Base-by-base conservation (phyloP, 805 yeast species). In the Phaffomyces thermotolerans region DNA sequence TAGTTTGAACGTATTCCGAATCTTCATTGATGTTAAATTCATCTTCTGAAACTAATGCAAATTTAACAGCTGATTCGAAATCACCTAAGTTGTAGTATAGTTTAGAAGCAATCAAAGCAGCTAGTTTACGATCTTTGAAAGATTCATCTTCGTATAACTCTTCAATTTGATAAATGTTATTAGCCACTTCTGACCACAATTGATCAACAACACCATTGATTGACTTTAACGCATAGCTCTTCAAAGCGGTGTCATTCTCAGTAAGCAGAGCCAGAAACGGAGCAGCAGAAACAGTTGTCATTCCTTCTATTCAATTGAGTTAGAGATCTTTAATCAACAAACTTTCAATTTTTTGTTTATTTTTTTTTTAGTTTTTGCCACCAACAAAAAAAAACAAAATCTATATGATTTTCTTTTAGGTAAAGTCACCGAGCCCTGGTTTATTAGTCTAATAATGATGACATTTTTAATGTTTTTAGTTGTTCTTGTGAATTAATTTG, bases 151-250 rank as follows among this genome's bases (percentile, higher is more conserved):
- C 98, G 57, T 82, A 89, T 43, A 93, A 70, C 51, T 88, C 95
- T 67, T 93, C 99, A 57, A 93, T 84, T 43, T 85, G 89, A 25
- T 86, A 71, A 48, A 93, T 78, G 58, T 76, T 81, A 66, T 93
- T 93, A 45, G 99, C 95, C 45, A 93, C 85, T 69, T 93, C 98
- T 3, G 99, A 88, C 99, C 99, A 93, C 46, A 88, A 73, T 64
- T 87, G 90, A 67, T 89, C 95, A 41, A 88, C 96, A 40, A 84
- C 76, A 24, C 69, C 75, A 60, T 89, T 85, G 52, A 93, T 76
- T 17, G 95, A 81, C 44, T 81, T 70, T 58, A 93, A 74, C 17
- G 98, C 99, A 60, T 87, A 86, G 31, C 82, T 72, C 63, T 88
- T 90, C 52, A 93, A 76, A 41, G 74, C 65, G 40, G 75, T 67